These are phyloP conservation scores for Xylariaceae sp. DNA, from an alignment of 2,329 filamentous ascomycete species.

Conservation along the genomic window DNA sequence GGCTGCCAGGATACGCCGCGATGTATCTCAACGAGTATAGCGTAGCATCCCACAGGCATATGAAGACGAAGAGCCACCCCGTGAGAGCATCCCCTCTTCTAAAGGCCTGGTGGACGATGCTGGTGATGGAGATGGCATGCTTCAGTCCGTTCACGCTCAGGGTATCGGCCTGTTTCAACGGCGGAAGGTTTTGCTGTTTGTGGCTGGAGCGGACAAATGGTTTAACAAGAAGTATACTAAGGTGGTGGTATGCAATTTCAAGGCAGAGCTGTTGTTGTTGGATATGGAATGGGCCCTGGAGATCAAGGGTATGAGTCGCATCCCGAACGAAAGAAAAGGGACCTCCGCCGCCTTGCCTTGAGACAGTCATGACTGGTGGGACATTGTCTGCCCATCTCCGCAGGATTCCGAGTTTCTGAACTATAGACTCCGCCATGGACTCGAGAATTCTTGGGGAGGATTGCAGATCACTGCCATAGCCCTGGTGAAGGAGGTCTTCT, in stretches of 20 bases:
- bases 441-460: background rate
- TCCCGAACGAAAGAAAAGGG: slow-evolving; percentile 4
- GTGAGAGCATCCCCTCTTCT: slow-evolving; percentile 10
- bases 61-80: slow-evolving; percentile 13
- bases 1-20: background rate
- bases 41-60: slow-evolving; percentile 18
- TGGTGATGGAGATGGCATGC: slow-evolving; percentile 10
- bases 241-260: slow-evolving; percentile 9
- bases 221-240: slow-evolving; percentile 11
- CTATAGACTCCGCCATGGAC: background rate
- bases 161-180: slow-evolving; percentile 4
- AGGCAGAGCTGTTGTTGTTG: slow-evolving; percentile 15
- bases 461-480: background rate
- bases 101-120: slow-evolving; percentile 15
- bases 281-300: slow-evolving; percentile 5
- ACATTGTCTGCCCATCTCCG: background rate
- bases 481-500: slow-evolving; percentile 1
- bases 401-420: background rate
- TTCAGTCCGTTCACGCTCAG: slow-evolving; percentile 7
- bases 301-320: slow-evolving; percentile 7
- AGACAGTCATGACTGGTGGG: slow-evolving; percentile 6
- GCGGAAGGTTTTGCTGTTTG: background rate
- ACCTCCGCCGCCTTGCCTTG: slow-evolving; percentile 5
- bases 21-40: slow-evolving; percentile 10
- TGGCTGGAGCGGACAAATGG: slow-evolving; percentile 4